phyloP scores from a whole-genome alignment of 176 grass and related monocot species.

The Ensete glaucum region DNA sequence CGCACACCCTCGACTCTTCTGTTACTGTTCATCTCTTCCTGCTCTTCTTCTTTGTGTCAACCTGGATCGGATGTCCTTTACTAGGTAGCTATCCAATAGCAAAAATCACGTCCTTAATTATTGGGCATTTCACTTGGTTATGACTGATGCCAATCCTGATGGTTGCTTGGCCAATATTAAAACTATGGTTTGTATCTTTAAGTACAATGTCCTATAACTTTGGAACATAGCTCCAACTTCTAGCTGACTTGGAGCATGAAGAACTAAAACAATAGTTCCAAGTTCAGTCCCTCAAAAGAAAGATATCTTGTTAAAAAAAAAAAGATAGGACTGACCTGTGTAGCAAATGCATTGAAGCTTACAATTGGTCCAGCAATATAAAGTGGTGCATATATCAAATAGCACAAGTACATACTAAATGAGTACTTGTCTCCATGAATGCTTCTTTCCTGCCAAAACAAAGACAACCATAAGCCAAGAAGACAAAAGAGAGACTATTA shows the following conservation, averaged over 20 bases:
- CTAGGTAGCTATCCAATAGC: background rate
- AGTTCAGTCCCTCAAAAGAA: slow-evolving; percentile 7
- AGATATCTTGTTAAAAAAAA: background rate
- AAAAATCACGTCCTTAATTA: background rate
- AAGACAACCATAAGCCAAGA: background rate
- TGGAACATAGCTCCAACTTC: background rate
- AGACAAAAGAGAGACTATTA: background rate
- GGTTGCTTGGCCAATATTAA: background rate
- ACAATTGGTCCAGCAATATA: slow-evolving; percentile 94
- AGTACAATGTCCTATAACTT: background rate
- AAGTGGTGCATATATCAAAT: slow-evolving; percentile 86
- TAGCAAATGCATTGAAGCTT: slow-evolving; percentile 86
- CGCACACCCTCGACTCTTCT: too few species aligned
- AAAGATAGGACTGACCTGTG: slow-evolving; percentile 47
- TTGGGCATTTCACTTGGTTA: background rate
- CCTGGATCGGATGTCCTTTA: background rate
- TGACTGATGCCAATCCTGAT: background rate
- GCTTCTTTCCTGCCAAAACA: slow-evolving; percentile 55
- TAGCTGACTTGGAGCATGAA: background rate
- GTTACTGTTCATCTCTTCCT: background rate
- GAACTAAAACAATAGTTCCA: background rate
- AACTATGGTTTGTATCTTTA: background rate
- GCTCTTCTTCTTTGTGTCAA: background rate
- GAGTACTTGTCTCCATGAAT: slow-evolving; percentile 60
- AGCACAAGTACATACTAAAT: slow-evolving; percentile 74